Base-by-base conservation (phyloP, 2,329 filamentous ascomycete species). In the Pseudogymnoascus sp. region DNA sequence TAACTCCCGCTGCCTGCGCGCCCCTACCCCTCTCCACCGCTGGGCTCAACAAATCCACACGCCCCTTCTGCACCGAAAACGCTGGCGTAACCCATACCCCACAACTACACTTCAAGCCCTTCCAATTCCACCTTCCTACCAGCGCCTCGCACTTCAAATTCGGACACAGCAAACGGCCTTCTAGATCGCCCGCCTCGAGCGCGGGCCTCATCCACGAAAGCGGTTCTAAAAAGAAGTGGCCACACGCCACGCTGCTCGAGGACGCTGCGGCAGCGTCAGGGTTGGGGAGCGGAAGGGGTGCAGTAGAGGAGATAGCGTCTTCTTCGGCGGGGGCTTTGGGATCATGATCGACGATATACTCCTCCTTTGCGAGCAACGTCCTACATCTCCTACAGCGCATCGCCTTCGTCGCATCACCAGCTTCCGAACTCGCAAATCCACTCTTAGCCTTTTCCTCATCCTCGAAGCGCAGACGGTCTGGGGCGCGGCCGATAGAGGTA, bases 121-220 rank as follows among this genome's bases (percentile, higher is more conserved):
- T 91, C 94, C 94, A 99, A 60, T 93, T 89, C 71, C 97, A 99
- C 68, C 94, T 89, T 39, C 94, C 94, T 57, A 97, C 84, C 60
- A 90, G 91, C 40, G 89, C 85, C 54, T 83, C 84, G 74, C 94
- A 99, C 70, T 87, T 88, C 7, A 72, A 63, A 67, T 87, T 89
- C 8, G 94, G 93, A 70, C 94, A 99, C 63, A 86, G 83, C 33
- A 99, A 79, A 8, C 93, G 85, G 24, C 94, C 94, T 63, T 92
- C 90, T 24, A 97, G 80, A 64, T 87, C 84, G 29, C 90, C 92
- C 69, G 89, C 83, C 68, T 92, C 89, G 2, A 99, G 84, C 69
- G 87, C 86, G 0, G 86, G 78, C 5, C 89, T 85, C 94, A 99
- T 99, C 94, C 94, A 99, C 11, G 90, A 90, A 35, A 99, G 78